These are phyloP conservation scores for Prunus mongolica DNA, from an alignment of 306 rosid species.

Conservation along the genomic window DNA sequence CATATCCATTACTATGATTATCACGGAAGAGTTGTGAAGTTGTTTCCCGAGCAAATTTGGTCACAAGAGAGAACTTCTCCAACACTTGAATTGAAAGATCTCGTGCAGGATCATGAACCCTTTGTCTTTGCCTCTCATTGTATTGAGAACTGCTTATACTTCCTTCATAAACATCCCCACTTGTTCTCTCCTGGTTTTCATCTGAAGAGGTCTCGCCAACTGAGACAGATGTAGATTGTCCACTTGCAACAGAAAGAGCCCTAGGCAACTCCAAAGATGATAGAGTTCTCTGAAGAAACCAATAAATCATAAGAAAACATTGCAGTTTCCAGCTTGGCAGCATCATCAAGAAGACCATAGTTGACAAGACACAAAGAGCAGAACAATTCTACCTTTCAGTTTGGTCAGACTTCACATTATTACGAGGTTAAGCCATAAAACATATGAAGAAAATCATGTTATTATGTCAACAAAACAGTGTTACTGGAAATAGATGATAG, in stretches of 20 bases:
- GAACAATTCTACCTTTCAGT: not conserved
- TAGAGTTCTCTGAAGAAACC: constrained; percentile 66
- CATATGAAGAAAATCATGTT: not conserved
- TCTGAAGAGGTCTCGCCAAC: constrained; percentile 47
- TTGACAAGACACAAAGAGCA: not conserved
- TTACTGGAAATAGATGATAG: too few species aligned
- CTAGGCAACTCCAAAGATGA: constrained; percentile 95
- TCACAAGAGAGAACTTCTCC: constrained; percentile 96
- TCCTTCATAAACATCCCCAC: constrained; percentile 42
- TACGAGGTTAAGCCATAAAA: not conserved
- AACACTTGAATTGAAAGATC: constrained; percentile 91
- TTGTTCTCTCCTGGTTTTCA: constrained; percentile 45
- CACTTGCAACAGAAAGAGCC: constrained; percentile 63
- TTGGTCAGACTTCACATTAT: not conserved
- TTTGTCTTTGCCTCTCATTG: constrained; percentile 57
- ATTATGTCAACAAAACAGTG: not conserved
- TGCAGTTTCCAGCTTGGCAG: constrained; percentile 10
- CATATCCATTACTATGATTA: constrained; percentile 61
- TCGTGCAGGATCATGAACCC: constrained; percentile 76
- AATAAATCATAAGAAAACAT: constrained; percentile 33
- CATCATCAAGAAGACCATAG: not conserved
- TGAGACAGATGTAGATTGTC: constrained; percentile 39
- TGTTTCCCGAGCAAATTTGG: constrained; percentile 97
- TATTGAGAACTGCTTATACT: constrained; percentile 40
- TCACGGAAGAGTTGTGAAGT: constrained; percentile 95